Evolutionary conservation across 2,329 filamentous ascomycete genomes (phyloP).

Genomic region (Aspergillus fischeri): DNA sequence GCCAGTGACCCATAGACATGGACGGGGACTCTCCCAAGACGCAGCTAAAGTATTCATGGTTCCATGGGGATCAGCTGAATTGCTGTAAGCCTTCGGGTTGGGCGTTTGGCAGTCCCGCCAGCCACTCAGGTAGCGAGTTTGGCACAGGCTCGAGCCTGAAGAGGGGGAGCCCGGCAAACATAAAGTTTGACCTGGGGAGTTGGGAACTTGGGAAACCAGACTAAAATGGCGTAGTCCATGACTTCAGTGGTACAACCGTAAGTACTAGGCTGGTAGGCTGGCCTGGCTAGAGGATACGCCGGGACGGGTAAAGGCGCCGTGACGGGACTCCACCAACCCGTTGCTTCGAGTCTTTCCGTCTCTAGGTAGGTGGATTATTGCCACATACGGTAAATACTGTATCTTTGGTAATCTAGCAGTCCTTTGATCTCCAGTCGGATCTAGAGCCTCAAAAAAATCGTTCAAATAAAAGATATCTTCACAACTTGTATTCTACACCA

Average conservation of each 20-base stretch:
- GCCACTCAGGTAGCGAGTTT: slow-evolving; percentile 9
- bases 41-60: slow-evolving; percentile 23
- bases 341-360: slow-evolving; percentile 15
- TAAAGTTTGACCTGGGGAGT: not conserved
- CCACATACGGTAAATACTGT: not conserved
- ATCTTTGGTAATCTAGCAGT: not conserved
- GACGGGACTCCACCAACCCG: slow-evolving; percentile 19
- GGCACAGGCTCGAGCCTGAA: slow-evolving; percentile 9
- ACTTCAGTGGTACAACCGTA: not conserved
- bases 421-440: not conserved
- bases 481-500: not conserved
- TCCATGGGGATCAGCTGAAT: slow-evolving; percentile 32
- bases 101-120: slow-evolving; percentile 15
- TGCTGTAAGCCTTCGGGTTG: slow-evolving; percentile 18
- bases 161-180: slow-evolving; percentile 15
- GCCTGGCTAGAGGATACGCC: slow-evolving; percentile 14
- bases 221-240: not conserved
- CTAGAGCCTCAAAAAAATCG: not conserved
- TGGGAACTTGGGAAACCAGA: not conserved
- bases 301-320: slow-evolving; percentile 26
- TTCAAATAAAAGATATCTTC: not conserved
- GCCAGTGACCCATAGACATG: slow-evolving; percentile 36
- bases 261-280: not conserved
- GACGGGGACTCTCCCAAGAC: slow-evolving; percentile 28
- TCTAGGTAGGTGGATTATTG: not conserved